phyloP scores from a whole-genome alignment of 805 yeast species.

The Ogataea sp. region DNA sequence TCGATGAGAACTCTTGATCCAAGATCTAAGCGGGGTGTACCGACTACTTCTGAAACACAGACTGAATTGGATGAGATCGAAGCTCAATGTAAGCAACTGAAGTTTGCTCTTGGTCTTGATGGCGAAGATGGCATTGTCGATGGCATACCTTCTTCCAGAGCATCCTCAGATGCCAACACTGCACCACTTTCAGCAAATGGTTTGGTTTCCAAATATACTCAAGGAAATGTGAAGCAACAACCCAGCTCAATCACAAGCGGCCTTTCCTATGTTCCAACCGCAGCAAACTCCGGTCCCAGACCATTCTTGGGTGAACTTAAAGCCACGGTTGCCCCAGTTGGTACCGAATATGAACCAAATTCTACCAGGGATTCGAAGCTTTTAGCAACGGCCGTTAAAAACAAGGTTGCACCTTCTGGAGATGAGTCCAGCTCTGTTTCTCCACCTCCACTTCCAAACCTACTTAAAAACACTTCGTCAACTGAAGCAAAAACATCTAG shows the following conservation, averaged over 20 bases:
- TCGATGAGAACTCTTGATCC: slow-evolving; percentile 22
- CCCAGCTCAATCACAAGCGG: background rate
- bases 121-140: slow-evolving; percentile 14
- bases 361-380: too few species aligned
- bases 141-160: background rate
- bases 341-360: too few species aligned
- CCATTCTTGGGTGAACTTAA: slow-evolving; percentile 47
- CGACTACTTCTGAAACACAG: slow-evolving; percentile 4
- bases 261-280: background rate
- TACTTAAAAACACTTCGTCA: too few species aligned
- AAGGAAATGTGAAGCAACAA: slow-evolving; percentile 4
- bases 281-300: slow-evolving; percentile 5
- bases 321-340: too few species aligned
- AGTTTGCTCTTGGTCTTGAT: slow-evolving; percentile 16
- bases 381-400: too few species aligned
- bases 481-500: slow-evolving; percentile 1
- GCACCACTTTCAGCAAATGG: background rate
- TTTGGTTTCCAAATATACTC: slow-evolving; percentile 1
- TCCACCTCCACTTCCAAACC: too few species aligned
- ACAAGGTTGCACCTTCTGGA: too few species aligned
- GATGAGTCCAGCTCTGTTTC: too few species aligned
- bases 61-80: slow-evolving; percentile 18
- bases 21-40: slow-evolving; percentile 9
- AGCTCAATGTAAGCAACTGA: slow-evolving; percentile 16
- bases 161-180: background rate